Conservation (phyloP, 768 basidiomycete species). For the Pisolithus tinctorius region DNA sequence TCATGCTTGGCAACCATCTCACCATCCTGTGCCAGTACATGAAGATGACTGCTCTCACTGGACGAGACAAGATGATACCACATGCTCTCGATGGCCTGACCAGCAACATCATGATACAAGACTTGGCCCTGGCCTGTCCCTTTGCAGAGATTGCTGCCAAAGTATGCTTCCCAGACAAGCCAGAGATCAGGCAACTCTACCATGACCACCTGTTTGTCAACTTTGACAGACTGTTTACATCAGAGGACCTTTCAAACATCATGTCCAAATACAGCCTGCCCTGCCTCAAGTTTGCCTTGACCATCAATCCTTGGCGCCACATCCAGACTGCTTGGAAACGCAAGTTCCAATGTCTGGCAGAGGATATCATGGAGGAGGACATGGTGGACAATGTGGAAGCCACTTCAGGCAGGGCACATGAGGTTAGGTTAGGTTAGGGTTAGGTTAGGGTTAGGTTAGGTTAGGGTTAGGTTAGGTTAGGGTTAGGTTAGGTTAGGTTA, state of each 20-base stretch:
- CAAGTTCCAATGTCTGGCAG: neutral
- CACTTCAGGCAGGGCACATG: slow-evolving; percentile 22
- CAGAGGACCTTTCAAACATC: neutral
- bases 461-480: too few relatives aligned
- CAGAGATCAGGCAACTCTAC: neutral
- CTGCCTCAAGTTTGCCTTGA: neutral
- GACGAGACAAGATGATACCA: slow-evolving; percentile 20
- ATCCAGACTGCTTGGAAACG: slow-evolving; percentile 18
- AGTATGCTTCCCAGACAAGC: neutral
- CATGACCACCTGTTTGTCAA: neutral
- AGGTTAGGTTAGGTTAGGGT: too few relatives aligned
- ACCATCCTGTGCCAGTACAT: neutral
- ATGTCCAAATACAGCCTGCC: neutral
- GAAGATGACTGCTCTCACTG: neutral
- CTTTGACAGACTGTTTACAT: neutral
- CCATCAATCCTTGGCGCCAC: slow-evolving; percentile 11
- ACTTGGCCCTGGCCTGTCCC: slow-evolving; percentile 16
- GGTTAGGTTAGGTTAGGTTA: too few relatives aligned
- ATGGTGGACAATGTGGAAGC: slow-evolving; percentile 12
- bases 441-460: too few relatives aligned
- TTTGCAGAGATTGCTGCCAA: slow-evolving; percentile 7
- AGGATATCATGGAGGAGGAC: slow-evolving; percentile 3
- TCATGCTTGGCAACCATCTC: neutral
- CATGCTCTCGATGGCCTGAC: slow-evolving; percentile 18
- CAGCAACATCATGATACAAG: slow-evolving; percentile 20